Base-by-base conservation (phyloP, 176 grass and related monocot species). In the Ananas comosus region DNA sequence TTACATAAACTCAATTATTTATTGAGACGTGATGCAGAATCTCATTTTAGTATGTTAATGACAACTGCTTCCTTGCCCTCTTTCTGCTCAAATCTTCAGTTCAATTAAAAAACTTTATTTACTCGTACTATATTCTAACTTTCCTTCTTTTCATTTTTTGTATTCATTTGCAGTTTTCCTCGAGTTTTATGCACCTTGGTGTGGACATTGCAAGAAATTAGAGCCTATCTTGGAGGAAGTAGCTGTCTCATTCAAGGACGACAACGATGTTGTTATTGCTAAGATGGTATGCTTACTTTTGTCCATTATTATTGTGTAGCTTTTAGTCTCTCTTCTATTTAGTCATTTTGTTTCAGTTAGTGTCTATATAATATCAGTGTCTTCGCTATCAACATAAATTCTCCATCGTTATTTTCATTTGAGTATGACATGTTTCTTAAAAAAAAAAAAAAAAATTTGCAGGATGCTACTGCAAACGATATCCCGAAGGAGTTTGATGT, bases 181-280 rank as follows among this genome's bases (percentile, higher is more conserved):
- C 1, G 82, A 99, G 68, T 84, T 99, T 22, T 99, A 93, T 88
- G 89, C 89, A 58, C 89, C 94, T 29, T 99, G 89, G 94, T 99
- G 94, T 63, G 79, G 66, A 11, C 84, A 90, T 64, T 99, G 94
- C 77, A 69, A 80, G 65, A 88, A 86, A 79, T 76, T 97, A 12
- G 86, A 82, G 0, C 94, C 86, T 0, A 88, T 92, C 42, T 76
- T 97, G 75, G 89, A 97, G 52, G 82, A 92, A 75, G 84, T 86
- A 70, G 89, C 87, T 11, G 24, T 85, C 14, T 73, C 70, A 9
- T 74, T 99, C 22, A 83, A 88, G 79, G 71, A 83, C 7, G 84
- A 93, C 3, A 70, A 81, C 63, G 76, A 80, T 61, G 77, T 99
- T 1, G 4, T 99, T 48, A 99, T 99, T 72, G 84, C 89, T 53